phyloP scores from a whole-genome alignment of 202 grass and related monocot genomes.

The Miscanthus sacchariflorus region DNA sequence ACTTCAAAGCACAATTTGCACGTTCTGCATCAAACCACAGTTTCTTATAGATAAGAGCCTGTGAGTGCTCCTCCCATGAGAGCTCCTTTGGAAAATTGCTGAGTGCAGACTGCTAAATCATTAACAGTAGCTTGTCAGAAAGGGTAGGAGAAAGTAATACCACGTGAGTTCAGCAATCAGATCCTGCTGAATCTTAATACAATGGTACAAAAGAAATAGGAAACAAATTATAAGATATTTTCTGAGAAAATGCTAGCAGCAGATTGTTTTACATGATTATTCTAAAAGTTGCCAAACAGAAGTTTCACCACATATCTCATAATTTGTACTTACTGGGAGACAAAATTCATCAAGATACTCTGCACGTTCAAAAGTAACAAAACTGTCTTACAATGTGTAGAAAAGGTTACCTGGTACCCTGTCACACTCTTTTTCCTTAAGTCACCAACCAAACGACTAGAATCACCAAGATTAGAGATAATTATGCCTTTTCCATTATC shows the following conservation, averaged over 20 bases:
- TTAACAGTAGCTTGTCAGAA: slow-evolving; percentile 43
- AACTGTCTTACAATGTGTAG: slow-evolving; percentile 3
- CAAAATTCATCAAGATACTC: slow-evolving; percentile 8
- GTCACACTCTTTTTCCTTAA: slow-evolving; percentile 37
- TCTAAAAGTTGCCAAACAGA: slow-evolving; percentile 23
- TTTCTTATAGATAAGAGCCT: slow-evolving; percentile 61
- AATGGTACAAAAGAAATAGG: slow-evolving; percentile 22
- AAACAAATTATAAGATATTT: neutral
- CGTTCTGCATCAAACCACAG: slow-evolving; percentile 75
- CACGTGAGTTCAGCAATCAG: neutral
- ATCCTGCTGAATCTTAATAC: neutral
- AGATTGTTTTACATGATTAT: neutral
- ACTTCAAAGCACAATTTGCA: slow-evolving; percentile 63
- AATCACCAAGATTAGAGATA: slow-evolving; percentile 30
- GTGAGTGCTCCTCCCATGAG: slow-evolving; percentile 38
- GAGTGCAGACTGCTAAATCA: slow-evolving; percentile 46
- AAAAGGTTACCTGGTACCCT: slow-evolving; percentile 49
- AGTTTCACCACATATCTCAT: slow-evolving; percentile 1
- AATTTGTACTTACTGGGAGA: slow-evolving; percentile 8
- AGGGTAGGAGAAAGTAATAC: neutral
- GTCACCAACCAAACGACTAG: slow-evolving; percentile 13
- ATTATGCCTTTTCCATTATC: slow-evolving; percentile 44
- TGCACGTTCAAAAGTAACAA: neutral
- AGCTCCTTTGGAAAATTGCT: slow-evolving; percentile 42
- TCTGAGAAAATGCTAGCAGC: slow-evolving; percentile 8